Evolutionary conservation across 345 rosid species (phyloP).

Genomic region (Syzygium aromaticum): DNA sequence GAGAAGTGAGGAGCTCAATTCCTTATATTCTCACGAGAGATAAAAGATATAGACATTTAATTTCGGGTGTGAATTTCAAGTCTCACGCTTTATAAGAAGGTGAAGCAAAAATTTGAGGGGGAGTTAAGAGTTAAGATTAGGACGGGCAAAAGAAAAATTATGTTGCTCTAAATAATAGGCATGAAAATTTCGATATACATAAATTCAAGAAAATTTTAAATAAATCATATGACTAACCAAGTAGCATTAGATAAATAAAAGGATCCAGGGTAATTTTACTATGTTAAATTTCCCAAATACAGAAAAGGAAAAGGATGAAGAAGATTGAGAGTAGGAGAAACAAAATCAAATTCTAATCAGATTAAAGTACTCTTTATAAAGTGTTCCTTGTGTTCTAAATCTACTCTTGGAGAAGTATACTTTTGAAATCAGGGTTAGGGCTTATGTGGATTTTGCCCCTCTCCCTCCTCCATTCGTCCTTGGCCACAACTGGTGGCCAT

Average conservation of each 20-base stretch:
- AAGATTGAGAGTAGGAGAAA: background rate
- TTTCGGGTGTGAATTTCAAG: too few species aligned
- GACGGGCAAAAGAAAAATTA: too few species aligned
- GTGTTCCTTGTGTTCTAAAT: background rate
- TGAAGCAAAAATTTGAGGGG: too few species aligned
- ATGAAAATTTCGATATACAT: background rate
- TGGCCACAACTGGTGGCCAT: background rate
- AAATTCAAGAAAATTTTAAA: background rate
- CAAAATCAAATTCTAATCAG: background rate
- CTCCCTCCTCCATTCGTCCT: background rate
- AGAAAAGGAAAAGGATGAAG: background rate
- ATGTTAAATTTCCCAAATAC: background rate
- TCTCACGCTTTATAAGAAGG: too few species aligned
- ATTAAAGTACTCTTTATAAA: background rate
- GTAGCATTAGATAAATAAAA: background rate
- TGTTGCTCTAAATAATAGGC: background rate
- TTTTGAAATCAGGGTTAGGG: background rate
- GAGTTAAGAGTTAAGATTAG: too few species aligned
- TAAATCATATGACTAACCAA: background rate
- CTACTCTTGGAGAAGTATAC: rapidly evolving
- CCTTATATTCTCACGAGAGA: rapidly evolving
- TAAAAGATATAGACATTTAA: too few species aligned
- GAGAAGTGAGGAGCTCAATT: too few species aligned
- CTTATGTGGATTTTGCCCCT: background rate
- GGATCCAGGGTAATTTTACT: background rate